A percentile compares a stretch with the other conserved stretches of the same genome.
Evolutionary conservation across 1,284 basidiomycete species (phyloP).

Genomic region (Pascua guehoae): DNA sequence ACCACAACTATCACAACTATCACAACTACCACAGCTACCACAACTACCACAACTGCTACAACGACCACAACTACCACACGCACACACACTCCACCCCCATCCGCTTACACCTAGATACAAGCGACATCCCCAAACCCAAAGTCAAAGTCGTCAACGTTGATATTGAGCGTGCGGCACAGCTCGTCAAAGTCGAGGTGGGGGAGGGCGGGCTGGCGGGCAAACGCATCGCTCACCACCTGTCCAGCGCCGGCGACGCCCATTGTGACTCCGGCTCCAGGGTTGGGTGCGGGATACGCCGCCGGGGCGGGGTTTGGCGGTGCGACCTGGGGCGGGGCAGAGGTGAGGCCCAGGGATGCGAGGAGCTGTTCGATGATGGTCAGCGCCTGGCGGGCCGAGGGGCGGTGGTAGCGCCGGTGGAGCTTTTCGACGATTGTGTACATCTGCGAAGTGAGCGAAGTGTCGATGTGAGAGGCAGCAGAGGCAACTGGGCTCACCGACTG

Average conservation of each 20-base stretch:
- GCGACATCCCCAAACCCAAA: background rate
- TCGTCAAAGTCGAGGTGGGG: constrained; percentile 14
- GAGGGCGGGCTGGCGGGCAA: constrained; percentile 1
- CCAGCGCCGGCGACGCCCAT: background rate
- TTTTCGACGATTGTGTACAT: constrained; percentile 1
- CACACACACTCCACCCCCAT: background rate
- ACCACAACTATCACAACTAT: background rate
- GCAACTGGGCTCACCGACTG: background rate
- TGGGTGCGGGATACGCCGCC: background rate
- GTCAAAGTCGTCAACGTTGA: background rate
- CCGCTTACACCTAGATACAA: background rate
- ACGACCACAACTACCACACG: background rate
- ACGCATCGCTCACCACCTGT: background rate
- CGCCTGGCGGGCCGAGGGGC: constrained; percentile 5
- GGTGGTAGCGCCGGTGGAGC: constrained; percentile 8
- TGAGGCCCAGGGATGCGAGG: constrained; percentile 3
- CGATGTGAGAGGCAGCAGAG: no score
- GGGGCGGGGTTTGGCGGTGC: background rate
- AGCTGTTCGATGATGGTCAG: constrained; percentile 10
- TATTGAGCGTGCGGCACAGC: constrained; percentile 5
- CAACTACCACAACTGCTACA: background rate
- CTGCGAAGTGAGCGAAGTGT: no score
- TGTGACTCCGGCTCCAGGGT: no score
- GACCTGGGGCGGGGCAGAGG: constrained; percentile 1
- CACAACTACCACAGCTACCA: background rate